These are phyloP conservation scores for Pseudogymnoascus sp. DNA, from an alignment of 2,329 filamentous ascomycete species.

Conservation along the genomic window DNA sequence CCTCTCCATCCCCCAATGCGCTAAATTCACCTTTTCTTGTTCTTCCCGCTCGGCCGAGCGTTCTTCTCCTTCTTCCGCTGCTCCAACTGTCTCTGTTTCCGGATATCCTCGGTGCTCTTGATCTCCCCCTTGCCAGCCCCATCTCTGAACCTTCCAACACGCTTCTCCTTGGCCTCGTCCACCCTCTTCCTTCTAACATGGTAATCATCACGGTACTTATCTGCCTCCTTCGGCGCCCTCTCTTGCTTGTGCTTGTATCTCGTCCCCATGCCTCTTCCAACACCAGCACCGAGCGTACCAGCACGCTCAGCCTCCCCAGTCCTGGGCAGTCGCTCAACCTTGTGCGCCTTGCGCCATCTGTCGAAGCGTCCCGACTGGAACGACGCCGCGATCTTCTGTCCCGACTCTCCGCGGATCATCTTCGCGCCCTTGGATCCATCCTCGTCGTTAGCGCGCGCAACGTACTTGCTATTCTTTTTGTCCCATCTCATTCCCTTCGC, in stretches of 20 bases:
- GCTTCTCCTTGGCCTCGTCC: conserved; percentile 78
- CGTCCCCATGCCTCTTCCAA: conserved; percentile 38
- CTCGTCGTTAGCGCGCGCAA: conserved; percentile 83
- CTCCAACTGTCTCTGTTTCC: conserved; percentile 70
- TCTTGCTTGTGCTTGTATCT: conserved; percentile 82
- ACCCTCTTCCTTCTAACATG: conserved; percentile 85
- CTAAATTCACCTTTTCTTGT: conserved; percentile 5
- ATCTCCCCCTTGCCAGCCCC: conserved; percentile 70
- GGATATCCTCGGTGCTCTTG: conserved; percentile 74
- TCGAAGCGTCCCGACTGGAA: conserved; percentile 95
- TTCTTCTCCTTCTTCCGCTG: conserved; percentile 82
- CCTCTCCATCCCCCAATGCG: neutral
- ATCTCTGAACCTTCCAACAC: conserved; percentile 66
- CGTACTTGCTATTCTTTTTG: conserved; percentile 93
- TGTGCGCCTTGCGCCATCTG: conserved; percentile 81
- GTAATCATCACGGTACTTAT: conserved; percentile 88
- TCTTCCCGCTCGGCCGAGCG: conserved; percentile 65
- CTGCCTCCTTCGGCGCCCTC: conserved; percentile 84
- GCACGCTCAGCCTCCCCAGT: conserved; percentile 72
- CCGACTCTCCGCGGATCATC: conserved; percentile 82
- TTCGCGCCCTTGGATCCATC: conserved; percentile 70
- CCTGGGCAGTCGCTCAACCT: conserved; percentile 67
- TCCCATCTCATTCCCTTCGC: conserved; percentile 84
- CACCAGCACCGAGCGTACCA: conserved; percentile 26
- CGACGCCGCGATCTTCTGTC: conserved; percentile 88